phyloP scores from a whole-genome alignment of 495 filamentous ascomycete species.

The Parathielavia hyrcaniae region DNA sequence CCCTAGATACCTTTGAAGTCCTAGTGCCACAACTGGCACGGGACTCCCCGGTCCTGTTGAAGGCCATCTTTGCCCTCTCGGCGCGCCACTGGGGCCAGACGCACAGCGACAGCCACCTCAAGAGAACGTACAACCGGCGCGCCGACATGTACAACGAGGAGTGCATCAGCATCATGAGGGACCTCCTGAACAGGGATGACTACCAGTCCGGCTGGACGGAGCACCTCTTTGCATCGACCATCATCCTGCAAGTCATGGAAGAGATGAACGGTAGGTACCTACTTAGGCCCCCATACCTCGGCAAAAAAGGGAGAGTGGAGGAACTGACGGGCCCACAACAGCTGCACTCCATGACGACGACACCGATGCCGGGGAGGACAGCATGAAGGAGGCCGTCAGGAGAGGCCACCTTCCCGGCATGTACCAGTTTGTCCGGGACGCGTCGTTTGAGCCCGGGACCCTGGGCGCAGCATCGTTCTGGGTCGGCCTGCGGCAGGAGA shows the following conservation, averaged over 20 bases:
- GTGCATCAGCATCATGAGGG: slow-evolving; percentile 47
- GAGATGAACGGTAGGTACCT: slow-evolving; percentile 58
- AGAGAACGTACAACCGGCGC: slow-evolving; percentile 23
- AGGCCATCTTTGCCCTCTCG: slow-evolving; percentile 54
- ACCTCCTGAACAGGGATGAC: slow-evolving; percentile 42
- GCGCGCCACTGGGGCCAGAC: slow-evolving; percentile 50
- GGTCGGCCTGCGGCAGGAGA: slow-evolving; percentile 53
- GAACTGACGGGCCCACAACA: background rate
- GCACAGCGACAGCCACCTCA: slow-evolving; percentile 4
- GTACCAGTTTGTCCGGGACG: slow-evolving; percentile 38
- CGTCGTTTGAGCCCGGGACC: slow-evolving; percentile 34
- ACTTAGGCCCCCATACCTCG: too few relatives aligned
- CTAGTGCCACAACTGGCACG: slow-evolving; percentile 48
- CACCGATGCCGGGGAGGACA: slow-evolving; percentile 33
- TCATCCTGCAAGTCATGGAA: slow-evolving; percentile 56
- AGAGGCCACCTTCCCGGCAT: slow-evolving; percentile 48
- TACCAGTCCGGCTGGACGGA: slow-evolving; percentile 51
- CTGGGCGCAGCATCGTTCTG: slow-evolving; percentile 49
- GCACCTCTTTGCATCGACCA: slow-evolving; percentile 54
- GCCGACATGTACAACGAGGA: slow-evolving; percentile 47
- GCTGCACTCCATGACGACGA: slow-evolving; percentile 24
- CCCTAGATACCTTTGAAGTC: slow-evolving; percentile 45
- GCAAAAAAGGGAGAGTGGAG: too few relatives aligned
- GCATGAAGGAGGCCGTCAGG: background rate
- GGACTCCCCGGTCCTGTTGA: slow-evolving; percentile 47